Conservation (phyloP, 2,329 filamentous ascomycete species). For the Microsporum audouinii region DNA sequence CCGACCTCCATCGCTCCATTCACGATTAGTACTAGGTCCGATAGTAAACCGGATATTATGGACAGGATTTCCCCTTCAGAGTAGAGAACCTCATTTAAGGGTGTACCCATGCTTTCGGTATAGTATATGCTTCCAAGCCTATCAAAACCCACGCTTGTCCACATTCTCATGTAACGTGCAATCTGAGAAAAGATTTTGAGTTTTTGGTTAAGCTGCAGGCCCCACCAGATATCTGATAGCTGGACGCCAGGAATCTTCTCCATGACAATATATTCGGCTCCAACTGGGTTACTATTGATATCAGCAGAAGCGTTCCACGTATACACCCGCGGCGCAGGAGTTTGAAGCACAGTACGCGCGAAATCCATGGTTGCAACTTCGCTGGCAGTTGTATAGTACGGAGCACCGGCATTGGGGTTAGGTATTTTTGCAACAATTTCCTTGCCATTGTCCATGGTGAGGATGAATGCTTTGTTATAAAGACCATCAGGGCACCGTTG, state of each 20-base stretch:
- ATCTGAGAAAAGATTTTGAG: constrained; percentile 9
- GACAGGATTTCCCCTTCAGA: neutral
- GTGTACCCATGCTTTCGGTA: neutral
- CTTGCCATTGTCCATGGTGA: constrained; percentile 17
- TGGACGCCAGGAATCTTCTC: constrained; percentile 21
- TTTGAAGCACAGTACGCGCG: constrained; percentile 13
- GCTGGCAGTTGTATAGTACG: constrained; percentile 20
- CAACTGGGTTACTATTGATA: constrained; percentile 18
- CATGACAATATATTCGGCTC: constrained; percentile 29
- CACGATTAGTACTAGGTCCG: constrained; percentile 20
- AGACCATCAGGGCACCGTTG: constrained; percentile 25
- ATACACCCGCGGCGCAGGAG: constrained; percentile 14
- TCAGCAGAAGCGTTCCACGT: constrained; percentile 12
- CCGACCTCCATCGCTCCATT: constrained; percentile 20
- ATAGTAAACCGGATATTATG: constrained; percentile 18
- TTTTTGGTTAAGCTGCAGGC: constrained; percentile 14
- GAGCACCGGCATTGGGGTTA: constrained; percentile 12
- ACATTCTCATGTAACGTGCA: constrained; percentile 5
- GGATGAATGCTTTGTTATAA: constrained; percentile 25
- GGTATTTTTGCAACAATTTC: constrained; percentile 15
- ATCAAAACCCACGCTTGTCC: constrained; percentile 5
- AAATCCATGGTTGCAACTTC: constrained; percentile 32
- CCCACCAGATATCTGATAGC: constrained; percentile 1
- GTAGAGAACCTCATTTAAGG: neutral
- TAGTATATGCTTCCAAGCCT: constrained; percentile 10